Base-by-base conservation (phyloP, 75 land plant species). In the Picea glauca region DNA sequence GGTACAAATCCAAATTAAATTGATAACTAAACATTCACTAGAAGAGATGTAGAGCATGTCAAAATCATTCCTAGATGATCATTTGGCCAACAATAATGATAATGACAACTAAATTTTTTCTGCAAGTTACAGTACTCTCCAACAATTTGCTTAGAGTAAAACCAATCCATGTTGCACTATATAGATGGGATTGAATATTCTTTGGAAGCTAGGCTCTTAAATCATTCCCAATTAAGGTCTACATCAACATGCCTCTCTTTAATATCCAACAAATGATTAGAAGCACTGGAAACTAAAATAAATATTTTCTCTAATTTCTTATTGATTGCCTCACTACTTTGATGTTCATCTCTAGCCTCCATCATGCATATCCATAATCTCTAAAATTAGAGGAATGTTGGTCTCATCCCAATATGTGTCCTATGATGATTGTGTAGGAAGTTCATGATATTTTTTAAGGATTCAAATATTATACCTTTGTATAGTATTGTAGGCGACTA, bases 1-100 rank as follows among this genome's bases (percentile, higher is more conserved):
- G 33, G 20, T 43, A n/a, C 2, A 33, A n/a, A 8, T 68, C 18
- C 73, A 38, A 17, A 46, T 18, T 18, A 17, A 68, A 68, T 54
- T 68, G 73, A 18, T 68, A 20, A 76, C 77, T 62, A 31, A 89
- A 91, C 91, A 84, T 90, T 86, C 0, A 85, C 40, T 58, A 91
- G 84, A 60, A 85, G 87, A 38, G 90, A 86, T 76, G 78, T 35
- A 72, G 60, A 50, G 30, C 72, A 50, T 58, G 58, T 50, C n/a
- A 46, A 57, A 74, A 57, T 59, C 9, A 50, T 23, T 33, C 76
- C 17, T 30, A 32, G 30, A 12, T 5, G 13, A 31, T 57, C 76
- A 54, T 23, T 46, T 0, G 76, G 58, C 50, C 21, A 18, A 32
- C 76, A 74, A 56, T 54, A 74, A 50, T 74, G 58, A 12, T 59